Percentiles rank a stretch among this genome's conserved stretches.
These are phyloP conservation scores for Tylopilus plumbeoviolaceoides DNA, from an alignment of 768 basidiomycete species.

Conservation along the genomic window DNA sequence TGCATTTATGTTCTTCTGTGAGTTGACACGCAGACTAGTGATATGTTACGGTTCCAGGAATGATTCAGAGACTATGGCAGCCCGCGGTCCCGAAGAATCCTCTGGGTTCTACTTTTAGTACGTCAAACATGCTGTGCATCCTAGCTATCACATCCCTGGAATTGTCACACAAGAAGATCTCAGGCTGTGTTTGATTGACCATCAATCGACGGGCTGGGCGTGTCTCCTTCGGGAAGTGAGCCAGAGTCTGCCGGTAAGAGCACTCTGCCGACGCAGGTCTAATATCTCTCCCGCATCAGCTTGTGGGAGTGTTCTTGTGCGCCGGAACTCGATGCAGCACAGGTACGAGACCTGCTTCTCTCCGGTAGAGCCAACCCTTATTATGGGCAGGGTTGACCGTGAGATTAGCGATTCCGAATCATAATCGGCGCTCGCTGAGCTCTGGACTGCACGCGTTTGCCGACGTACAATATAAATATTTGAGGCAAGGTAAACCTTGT, in stretches of 20 bases:
- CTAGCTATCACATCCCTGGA: too few species aligned
- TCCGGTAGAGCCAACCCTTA: neutral
- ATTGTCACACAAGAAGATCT: too few species aligned
- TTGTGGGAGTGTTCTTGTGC: neutral
- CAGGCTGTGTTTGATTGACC: too few species aligned
- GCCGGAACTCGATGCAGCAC: neutral
- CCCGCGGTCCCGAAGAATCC: too few species aligned
- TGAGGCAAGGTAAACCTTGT: neutral
- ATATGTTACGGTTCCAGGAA: too few species aligned
- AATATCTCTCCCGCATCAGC: neutral
- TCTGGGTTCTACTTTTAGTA: too few species aligned
- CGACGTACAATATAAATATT: constrained; percentile 1
- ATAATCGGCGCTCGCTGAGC: neutral
- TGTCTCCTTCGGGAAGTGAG: neutral
- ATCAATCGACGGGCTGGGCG: too few species aligned
- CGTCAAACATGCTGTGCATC: too few species aligned
- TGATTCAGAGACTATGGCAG: too few species aligned
- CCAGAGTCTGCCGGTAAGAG: neutral
- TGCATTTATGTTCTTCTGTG: too few species aligned
- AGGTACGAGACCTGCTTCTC: neutral
- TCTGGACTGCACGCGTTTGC: neutral
- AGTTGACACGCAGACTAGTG: too few species aligned
- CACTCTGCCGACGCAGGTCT: neutral
- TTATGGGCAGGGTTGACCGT: neutral
- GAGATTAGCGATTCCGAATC: neutral